These are phyloP conservation scores for Phytophthora idaei DNA, from an alignment of 352 stramenopile genomes.

Conservation along the genomic window DNA sequence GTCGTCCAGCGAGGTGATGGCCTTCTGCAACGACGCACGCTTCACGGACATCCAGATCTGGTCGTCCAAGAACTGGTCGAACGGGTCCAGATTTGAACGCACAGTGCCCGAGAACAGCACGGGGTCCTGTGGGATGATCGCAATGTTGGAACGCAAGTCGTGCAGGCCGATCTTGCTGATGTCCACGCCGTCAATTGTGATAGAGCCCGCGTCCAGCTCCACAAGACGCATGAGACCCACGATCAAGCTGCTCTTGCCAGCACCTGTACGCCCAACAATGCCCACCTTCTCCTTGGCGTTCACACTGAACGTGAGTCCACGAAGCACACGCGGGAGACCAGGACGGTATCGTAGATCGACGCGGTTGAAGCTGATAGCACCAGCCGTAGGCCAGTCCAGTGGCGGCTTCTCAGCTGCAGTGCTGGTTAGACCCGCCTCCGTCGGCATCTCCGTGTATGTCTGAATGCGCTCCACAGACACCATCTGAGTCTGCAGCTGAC, in stretches of 20 bases:
- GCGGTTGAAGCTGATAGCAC: slow-evolving; percentile 47
- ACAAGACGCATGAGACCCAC: slow-evolving; percentile 49
- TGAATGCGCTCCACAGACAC: slow-evolving; percentile 25
- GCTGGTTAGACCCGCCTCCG: slow-evolving; percentile 17
- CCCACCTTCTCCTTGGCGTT: slow-evolving; percentile 79
- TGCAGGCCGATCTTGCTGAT: slow-evolving; percentile 47
- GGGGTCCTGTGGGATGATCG: slow-evolving; percentile 88
- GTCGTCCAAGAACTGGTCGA: slow-evolving; percentile 42
- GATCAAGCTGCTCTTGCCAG: slow-evolving; percentile 55
- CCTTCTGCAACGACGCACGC: slow-evolving; percentile 19
- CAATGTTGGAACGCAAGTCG: slow-evolving; percentile 42
- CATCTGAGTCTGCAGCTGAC: slow-evolving; percentile 26
- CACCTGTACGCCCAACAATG: slow-evolving; percentile 53
- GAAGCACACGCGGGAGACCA: slow-evolving; percentile 50
- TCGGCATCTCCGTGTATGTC: slow-evolving; percentile 21
- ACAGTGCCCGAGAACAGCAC: slow-evolving; percentile 91
- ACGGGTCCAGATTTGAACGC: slow-evolving; percentile 91
- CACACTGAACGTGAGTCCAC: slow-evolving; percentile 54
- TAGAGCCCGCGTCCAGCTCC: slow-evolving; percentile 46
- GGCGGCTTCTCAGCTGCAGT: slow-evolving; percentile 10
- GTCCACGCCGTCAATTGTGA: slow-evolving; percentile 89
- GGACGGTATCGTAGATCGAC: slow-evolving; percentile 51
- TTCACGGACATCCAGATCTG: slow-evolving; percentile 38
- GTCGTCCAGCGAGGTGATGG: slow-evolving; percentile 93
- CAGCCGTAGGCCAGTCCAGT: slow-evolving; percentile 44